Percentiles rank a stretch among this genome's conserved stretches.
These are phyloP conservation scores for Cyanodermella asteris DNA, from an alignment of 2,329 filamentous ascomycete species.

Conservation along the genomic window DNA sequence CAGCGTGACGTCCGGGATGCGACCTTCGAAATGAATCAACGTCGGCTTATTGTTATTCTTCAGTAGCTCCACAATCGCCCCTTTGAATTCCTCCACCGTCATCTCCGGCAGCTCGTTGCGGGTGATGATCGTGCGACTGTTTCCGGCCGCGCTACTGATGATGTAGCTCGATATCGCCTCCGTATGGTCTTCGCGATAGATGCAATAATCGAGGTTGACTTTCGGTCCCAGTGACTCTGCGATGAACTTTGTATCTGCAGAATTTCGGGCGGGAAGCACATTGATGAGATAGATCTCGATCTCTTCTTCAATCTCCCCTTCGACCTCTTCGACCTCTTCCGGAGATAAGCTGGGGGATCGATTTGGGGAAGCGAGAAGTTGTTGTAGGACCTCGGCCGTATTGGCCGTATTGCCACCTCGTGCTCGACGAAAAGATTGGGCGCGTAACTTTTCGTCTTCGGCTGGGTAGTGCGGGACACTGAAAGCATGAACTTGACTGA, in stretches of 20 bases:
- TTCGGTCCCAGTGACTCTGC: slow-evolving; percentile 28
- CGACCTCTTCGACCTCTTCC: too few relatives aligned
- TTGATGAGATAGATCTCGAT: slow-evolving; percentile 17
- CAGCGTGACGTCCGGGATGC: slow-evolving; percentile 38
- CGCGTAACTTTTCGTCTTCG: slow-evolving; percentile 54
- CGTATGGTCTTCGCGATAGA: slow-evolving; percentile 32
- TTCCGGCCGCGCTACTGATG: slow-evolving; percentile 35
- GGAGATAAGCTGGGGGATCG: slow-evolving; percentile 2
- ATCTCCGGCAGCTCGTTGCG: slow-evolving; percentile 48
- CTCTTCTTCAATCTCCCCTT: too few relatives aligned
- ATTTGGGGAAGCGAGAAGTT: slow-evolving; percentile 24
- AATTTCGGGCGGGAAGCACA: slow-evolving; percentile 30
- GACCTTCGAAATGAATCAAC: slow-evolving; percentile 25
- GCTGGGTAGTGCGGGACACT: slow-evolving; percentile 44
- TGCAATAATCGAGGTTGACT: slow-evolving; percentile 32
- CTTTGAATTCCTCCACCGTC: slow-evolving; percentile 40
- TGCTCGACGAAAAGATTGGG: slow-evolving; percentile 33
- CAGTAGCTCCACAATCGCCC: slow-evolving; percentile 19
- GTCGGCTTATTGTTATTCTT: slow-evolving; percentile 13
- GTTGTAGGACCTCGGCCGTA: slow-evolving; percentile 45
- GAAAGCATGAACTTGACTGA: slow-evolving; percentile 6
- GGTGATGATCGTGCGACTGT: slow-evolving; percentile 48
- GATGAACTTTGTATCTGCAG: slow-evolving; percentile 31
- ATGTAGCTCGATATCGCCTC: slow-evolving; percentile 49
- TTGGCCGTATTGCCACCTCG: slow-evolving; percentile 56